A percentile compares a stretch with the other conserved stretches of the same genome.
Evolutionary conservation across 805 yeast species (phyloP).

Genomic region (Metschnikowia orientalis): DNA sequence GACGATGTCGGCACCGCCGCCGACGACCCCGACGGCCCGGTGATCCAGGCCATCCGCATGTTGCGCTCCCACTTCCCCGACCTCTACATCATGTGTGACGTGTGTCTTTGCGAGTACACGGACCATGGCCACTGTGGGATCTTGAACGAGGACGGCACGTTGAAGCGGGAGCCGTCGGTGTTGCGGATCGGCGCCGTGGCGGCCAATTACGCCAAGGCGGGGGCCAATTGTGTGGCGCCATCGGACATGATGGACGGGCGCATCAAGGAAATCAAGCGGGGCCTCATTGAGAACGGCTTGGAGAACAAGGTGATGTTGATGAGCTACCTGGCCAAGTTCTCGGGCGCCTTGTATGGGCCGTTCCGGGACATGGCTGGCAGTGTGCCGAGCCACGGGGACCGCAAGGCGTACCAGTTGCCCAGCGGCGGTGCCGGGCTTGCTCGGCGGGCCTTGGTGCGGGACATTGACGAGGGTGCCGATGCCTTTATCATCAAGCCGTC

Average conservation of each 20-base stretch:
- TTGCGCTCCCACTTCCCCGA: conserved; percentile 69
- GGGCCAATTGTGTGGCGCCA: conserved; percentile 94
- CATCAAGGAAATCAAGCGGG: conserved; percentile 78
- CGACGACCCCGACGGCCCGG: conserved; percentile 96
- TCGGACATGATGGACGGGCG: conserved; percentile 98
- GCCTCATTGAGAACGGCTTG: conserved; percentile 71
- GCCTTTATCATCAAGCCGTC: conserved; percentile 95
- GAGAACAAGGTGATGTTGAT: conserved; percentile 87
- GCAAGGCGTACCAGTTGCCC: conserved; percentile 91
- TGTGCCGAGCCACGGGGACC: conserved; percentile 83
- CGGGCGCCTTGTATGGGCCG: conserved; percentile 91
- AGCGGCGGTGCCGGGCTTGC: conserved; percentile 92
- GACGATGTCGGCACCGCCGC: conserved; percentile 85
- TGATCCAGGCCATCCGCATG: conserved; percentile 69
- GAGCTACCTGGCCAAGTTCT: conserved; percentile 92
- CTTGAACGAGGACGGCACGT: conserved; percentile 78
- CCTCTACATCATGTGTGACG: conserved; percentile 86
- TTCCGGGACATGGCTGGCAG: conserved; percentile 97
- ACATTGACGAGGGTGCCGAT: conserved; percentile 89
- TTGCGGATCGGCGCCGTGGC: conserved; percentile 90
- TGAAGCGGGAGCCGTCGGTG: conserved; percentile 71
- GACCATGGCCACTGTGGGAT: conserved; percentile 98
- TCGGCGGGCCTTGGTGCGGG: conserved; percentile 82
- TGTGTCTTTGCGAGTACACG: conserved; percentile 94
- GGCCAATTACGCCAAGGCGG: conserved; percentile 91